Evolutionary conservation across 2,329 filamentous ascomycete genomes (phyloP), one percentile per base, ranked within the genome.

Genomic region (Exophiala spinifera): DNA sequence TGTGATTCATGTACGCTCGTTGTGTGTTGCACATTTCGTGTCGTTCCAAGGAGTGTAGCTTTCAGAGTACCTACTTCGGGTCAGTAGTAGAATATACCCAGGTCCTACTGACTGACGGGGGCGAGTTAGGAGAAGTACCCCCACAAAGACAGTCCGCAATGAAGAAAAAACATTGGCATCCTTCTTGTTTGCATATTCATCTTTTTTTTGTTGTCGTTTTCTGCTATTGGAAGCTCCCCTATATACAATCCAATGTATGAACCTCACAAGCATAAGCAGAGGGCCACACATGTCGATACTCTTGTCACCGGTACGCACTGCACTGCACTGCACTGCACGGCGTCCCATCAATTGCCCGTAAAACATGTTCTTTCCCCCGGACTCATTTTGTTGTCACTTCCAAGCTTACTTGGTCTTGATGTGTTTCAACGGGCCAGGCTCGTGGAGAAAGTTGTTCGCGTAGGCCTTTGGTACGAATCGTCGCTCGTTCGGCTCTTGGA

Each of bases 381-480:
- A n/a, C n/a, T n/a, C n/a, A 14, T 10, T 4, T 11, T 36, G 3
- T 3, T 4, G 14, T 10, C n/a, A 15, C 14, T 14, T 36, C 36
- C 36, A 39, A 52, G 47, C 71, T 74, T 84, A 92, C 76, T 92
- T 92, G 62, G 88, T 88, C 67, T 86, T 82, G 71, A 91, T 83
- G 67, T 87, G 83, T 81, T 96, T 97, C 71, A 97, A 78, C 15
- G 57, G 42, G 11, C 51, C 54, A 11, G 88, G 77, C 59, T 85
- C 85, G 77, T 95, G 91, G 61, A 91, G 70, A 74, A 97, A 99
- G 78, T 97, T 96, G 75, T 95, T 95, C 57, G 94, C 92, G 72
- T 99, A 99, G 10, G 89, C 88, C 83, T 99, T 99, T 57, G 91
- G 89, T 14, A 84, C 77, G 66, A 96, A 86, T 68, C 86, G 88